phyloP scores from a whole-genome alignment of 2,329 filamentous ascomycete genomes.

The Colletotrichum lupini region DNA sequence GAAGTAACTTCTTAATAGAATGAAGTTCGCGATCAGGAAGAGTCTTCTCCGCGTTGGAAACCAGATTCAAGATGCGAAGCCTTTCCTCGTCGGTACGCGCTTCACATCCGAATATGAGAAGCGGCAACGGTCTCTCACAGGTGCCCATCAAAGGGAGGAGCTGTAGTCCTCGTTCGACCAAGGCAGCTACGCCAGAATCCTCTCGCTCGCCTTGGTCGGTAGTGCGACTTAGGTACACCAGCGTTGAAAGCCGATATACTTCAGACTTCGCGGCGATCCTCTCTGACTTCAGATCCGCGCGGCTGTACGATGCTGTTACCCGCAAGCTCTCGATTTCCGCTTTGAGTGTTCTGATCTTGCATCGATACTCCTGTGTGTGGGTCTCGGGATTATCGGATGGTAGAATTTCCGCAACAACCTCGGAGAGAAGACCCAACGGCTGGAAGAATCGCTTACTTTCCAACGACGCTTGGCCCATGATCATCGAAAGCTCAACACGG shows the following conservation, averaged over 20 bases:
- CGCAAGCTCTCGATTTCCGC: neutral
- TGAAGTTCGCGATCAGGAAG: conserved; percentile 38
- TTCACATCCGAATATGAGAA: conserved; percentile 41
- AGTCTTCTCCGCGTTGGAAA: conserved; percentile 39
- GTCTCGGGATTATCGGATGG: neutral
- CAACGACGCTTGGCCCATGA: neutral
- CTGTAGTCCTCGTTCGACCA: neutral
- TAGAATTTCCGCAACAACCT: neutral
- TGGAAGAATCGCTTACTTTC: neutral
- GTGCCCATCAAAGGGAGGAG: neutral
- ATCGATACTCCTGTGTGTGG: neutral
- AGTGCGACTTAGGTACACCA: neutral
- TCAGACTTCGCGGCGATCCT: neutral
- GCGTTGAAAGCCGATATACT: neutral
- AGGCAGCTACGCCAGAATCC: neutral
- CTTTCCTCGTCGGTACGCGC: conserved; percentile 39
- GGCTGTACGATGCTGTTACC: neutral
- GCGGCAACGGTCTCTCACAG: conserved; percentile 39
- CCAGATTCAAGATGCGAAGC: conserved; percentile 37
- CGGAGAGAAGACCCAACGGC: neutral
- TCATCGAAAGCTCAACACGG: neutral
- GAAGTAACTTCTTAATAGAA: conserved; percentile 38
- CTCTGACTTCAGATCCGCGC: neutral
- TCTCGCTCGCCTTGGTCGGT: neutral
- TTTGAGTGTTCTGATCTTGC: neutral